Base-by-base conservation (phyloP, 2,329 filamentous ascomycete genomes). In the Fusarium tjaetaba region DNA sequence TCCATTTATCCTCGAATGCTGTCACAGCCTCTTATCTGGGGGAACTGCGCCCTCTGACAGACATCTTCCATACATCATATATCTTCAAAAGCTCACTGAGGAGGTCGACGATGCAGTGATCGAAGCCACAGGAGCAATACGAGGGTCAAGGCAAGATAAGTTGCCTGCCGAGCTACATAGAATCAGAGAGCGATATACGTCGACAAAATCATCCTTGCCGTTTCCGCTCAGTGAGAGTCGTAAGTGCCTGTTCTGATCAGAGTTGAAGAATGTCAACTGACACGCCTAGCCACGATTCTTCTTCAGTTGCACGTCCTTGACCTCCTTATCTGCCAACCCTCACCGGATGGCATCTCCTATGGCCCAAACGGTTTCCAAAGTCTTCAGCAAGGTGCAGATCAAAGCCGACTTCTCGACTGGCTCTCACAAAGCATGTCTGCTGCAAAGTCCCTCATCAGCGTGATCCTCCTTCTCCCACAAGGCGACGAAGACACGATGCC, bases 211-310 rank as follows among this genome's bases (percentile, higher is more conserved):
- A 16, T 68, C 69, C 2, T 28, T 81, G 4, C 53, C 73, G 0
- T 81, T 81, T 38, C 71, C 79, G 8, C 61, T 81, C 0, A 78
- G 75, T 7, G 80, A 81, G 53, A 81, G 78, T 36, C 79, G 80
- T 81, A 64, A 73, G 80, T 69, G 20, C 5, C 22, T 2, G 5
- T 20, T 4, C 11, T 7, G 1, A 4, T 4, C 14, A 9, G 11
- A 4, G 41, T 18, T 4, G 15, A 13, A 11, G 22, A 32, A 39
- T 9, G 6, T 2, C 11, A 30, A 24, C 55, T 65, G 20, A 69
- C 42, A 42, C 28, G 3, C 8, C 4, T 13, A 81, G 80, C 78
- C 39, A 74, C 77, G 0, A 66, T 81, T 39, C 62, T 78, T 1
- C 41, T 80, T 4, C 80, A 81, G 32, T 38, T 80, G 1, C 75